Evolutionary conservation across 139 green algal species (phyloP).

Genomic region (Volvox reticuliferus): DNA sequence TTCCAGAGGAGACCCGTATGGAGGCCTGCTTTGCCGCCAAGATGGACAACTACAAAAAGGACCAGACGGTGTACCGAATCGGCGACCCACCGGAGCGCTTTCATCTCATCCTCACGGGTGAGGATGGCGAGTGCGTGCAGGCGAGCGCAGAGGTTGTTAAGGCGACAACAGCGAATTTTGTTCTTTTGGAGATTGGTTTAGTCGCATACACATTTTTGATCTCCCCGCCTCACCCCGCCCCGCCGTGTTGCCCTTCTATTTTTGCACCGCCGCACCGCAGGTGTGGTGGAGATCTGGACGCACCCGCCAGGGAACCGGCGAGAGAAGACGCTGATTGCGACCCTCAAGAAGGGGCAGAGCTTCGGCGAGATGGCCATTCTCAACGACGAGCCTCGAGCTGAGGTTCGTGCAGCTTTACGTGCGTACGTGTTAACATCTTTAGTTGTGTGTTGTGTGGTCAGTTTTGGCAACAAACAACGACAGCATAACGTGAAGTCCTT

Average conservation of each 20-base stretch:
- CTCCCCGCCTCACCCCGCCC: background rate
- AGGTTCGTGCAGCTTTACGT: slow-evolving; percentile 2
- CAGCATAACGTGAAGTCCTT: no score
- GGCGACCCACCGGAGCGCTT: slow-evolving; percentile 63
- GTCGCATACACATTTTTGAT: background rate
- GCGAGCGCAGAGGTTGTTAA: no score
- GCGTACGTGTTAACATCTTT: no score
- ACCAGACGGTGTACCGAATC: slow-evolving; percentile 66
- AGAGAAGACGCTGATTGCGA: slow-evolving; percentile 49
- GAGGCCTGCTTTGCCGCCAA: slow-evolving; percentile 42
- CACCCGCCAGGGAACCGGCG: slow-evolving; percentile 55
- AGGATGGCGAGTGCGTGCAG: background rate
- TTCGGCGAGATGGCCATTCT: slow-evolving; percentile 67
- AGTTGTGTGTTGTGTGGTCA: no score
- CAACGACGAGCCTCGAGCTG: slow-evolving; percentile 54
- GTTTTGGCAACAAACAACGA: no score
- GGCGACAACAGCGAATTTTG: no score
- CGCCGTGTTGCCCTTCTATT: background rate
- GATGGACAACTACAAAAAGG: slow-evolving; percentile 74
- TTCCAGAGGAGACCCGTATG: slow-evolving; percentile 59
- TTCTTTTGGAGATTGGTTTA: background rate
- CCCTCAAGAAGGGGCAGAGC: slow-evolving; percentile 58
- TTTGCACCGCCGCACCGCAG: background rate
- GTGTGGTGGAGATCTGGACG: slow-evolving; percentile 62
- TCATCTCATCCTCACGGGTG: slow-evolving; percentile 71